Base-by-base conservation (phyloP, 768 basidiomycete genomes). In the Rhodotorula graminis region DNA sequence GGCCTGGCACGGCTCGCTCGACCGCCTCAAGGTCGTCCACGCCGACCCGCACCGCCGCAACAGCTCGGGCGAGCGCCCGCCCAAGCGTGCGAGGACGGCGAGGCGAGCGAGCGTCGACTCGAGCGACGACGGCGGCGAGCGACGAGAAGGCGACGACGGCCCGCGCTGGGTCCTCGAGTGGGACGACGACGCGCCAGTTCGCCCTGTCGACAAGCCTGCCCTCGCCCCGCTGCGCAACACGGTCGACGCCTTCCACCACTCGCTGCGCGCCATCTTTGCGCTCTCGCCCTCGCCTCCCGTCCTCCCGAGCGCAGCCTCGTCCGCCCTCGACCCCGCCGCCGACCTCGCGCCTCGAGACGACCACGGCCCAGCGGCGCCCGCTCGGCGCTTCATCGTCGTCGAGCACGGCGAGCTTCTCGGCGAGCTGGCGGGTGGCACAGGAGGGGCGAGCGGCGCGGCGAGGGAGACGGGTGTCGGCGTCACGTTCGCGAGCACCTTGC, bases 381-480 rank as follows among this genome's bases (percentile, higher is more conserved):
- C 25, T 0, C 53, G 74, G 10, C 46, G 74, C 2, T 75, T 61
- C 44, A 62, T 75, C 61, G 25, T 75, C 31, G 5, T 75, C 44
- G 56, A 69, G n/a, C 70, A 71, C n/a, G 74, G 67, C 14, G 74
- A 75, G 61, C 49, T 71, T 1, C 57, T 75, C 3, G 42, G 55
- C 2, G 74, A 75, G n/a, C 60, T 75, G 23, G 70, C 74, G 0
- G 70, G 60, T 4, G 59, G 57, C 1, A 60, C 64, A 0, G 64
- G 67, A 0, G 49, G 53, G 0, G 58, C 61, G 8, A 49, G 27
- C 0, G 74, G 67, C 8, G 74, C 70, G 1, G 70, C 74, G 55
- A 71, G 49, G 61, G 74, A 75, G 56, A 71, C 74, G 2, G 70
- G 74, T 23, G 44, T 71, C 16, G 74, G 74, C 9, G 59, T 69